Evolutionary conservation across 345 rosid genomes (phyloP), one percentile per base, ranked within the genome.

Genomic region (Boechera stricta): DNA sequence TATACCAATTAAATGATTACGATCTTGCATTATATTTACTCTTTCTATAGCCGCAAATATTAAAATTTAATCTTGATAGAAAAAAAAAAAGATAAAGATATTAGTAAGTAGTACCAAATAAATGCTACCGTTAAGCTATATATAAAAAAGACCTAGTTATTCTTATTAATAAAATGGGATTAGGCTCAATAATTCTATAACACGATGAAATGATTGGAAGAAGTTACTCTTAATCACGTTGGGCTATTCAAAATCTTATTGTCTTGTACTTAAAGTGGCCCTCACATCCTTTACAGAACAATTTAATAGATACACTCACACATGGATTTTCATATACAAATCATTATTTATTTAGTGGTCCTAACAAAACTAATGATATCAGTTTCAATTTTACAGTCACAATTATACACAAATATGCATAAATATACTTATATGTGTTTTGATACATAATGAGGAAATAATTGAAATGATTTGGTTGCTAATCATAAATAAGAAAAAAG

Each of bases 191-290:
- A 51, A 72, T 78, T 78, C 69, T 59, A 72, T 66, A 78, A 39
- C 68, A 77, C 77, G 62, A 78, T 66, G 73, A 78, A 78, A 78
- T 78, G 78, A 78, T 73, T 73, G 74, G 78, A 51, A 45, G 82
- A 73, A 33, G 74, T 73, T 79, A 77, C 82, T 73, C 82, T 73
- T 67, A 73, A 67, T 79, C 82, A 79, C 82, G 82, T 79, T 79
- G 64, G 18, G 53, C 72, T 73, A 73, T 53, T 73, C 71, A 65
- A 45, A 79, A 67, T 65, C 66, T 66, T 67, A 73, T 79, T 79
- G 74, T 73, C 78, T 59, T 73, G 64, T 58, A 73, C 78, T 67
- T 73, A 45, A 67, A 73, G 82, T 79, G 78, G 74, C 82, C 78
- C 74, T 73, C 82, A 79, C 82, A 79, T 79, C 78, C 78, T 73